A percentile compares a stretch with the other conserved stretches of the same genome.
Conservation (phyloP, 495 filamentous ascomycete species). For the Penicillium maclennaniae region DNA sequence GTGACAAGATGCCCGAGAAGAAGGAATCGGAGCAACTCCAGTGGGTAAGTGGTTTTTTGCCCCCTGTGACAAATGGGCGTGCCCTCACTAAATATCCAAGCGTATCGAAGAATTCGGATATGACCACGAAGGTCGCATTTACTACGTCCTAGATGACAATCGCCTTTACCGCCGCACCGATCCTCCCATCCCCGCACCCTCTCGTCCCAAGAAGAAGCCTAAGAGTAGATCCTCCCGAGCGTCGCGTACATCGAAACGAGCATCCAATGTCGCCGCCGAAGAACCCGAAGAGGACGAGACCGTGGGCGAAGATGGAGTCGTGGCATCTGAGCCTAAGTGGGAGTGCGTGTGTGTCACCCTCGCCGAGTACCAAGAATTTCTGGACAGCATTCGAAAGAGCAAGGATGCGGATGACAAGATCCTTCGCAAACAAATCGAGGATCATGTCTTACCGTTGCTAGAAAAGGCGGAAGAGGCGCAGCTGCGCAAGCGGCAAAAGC, state of each 20-base stretch:
- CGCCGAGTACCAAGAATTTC: slow-evolving; percentile 68
- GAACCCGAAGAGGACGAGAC: slow-evolving; percentile 54
- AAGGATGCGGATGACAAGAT: slow-evolving; percentile 79
- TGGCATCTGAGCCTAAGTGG: slow-evolving; percentile 59
- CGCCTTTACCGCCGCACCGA: slow-evolving; percentile 83
- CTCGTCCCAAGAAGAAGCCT: slow-evolving; percentile 64
- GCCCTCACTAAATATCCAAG: slow-evolving; percentile 42
- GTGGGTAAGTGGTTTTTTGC: slow-evolving; percentile 60
- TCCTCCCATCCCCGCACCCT: slow-evolving; percentile 53
- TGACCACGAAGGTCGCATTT: slow-evolving; percentile 77
- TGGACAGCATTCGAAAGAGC: slow-evolving; percentile 65
- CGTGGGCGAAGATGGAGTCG: slow-evolving; percentile 22
- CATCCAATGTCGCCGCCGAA: slow-evolving; percentile 48
- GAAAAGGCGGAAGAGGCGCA: slow-evolving; percentile 76
- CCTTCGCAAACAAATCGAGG: slow-evolving; percentile 61
- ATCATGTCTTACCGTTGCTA: slow-evolving; percentile 77
- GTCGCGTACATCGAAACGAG: slow-evolving; percentile 67
- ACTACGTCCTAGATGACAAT: slow-evolving; percentile 92
- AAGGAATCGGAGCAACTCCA: slow-evolving; percentile 73
- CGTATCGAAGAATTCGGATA: slow-evolving; percentile 89
- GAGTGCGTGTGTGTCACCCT: slow-evolving; percentile 83
- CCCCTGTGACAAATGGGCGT: background rate
- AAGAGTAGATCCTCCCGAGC: slow-evolving; percentile 71
- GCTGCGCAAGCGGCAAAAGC: slow-evolving; percentile 58
- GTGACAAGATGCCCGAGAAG: slow-evolving; percentile 81